These are phyloP conservation scores for Trypanosoma scelopori DNA, from an alignment of 208 protist species.

Conservation along the genomic window DNA sequence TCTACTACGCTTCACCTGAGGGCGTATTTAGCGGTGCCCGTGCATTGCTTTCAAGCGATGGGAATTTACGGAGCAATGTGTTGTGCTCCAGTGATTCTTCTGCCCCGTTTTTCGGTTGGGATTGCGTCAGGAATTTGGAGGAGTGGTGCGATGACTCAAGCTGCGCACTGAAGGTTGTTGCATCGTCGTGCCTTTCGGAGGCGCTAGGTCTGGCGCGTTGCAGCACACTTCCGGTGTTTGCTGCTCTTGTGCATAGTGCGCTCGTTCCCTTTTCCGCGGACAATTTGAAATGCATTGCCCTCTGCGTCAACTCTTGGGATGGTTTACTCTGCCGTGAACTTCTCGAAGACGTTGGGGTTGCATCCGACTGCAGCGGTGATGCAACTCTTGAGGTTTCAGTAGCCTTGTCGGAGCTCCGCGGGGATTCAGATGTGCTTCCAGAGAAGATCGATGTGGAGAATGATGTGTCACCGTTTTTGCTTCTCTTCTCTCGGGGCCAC, in stretches of 20 bases:
- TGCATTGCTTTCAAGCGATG: background rate
- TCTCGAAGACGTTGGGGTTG: conserved; percentile 1
- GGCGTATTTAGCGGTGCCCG: background rate
- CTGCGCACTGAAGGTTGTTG: background rate
- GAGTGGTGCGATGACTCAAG: conserved; percentile 4
- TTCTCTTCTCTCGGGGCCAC: too few species aligned
- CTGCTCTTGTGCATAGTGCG: background rate
- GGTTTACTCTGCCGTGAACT: conserved; percentile 7
- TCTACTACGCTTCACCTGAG: background rate
- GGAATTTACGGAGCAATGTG: background rate
- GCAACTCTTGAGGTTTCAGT: background rate
- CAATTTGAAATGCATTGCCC: background rate
- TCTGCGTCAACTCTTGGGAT: conserved; percentile 1
- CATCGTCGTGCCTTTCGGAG: conserved; percentile 1
- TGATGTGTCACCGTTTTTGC: too few species aligned
- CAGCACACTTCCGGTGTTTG: conserved; percentile 4
- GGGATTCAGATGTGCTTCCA: too few species aligned
- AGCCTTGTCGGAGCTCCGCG: background rate
- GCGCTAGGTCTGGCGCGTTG: conserved; percentile 1
- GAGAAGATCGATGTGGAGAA: too few species aligned
- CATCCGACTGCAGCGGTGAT: background rate
- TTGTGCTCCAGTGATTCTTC: conserved; percentile 14
- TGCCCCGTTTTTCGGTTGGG: background rate
- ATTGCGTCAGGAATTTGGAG: conserved; percentile 5
- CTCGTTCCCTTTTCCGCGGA: background rate